These are phyloP conservation scores for Claviceps cyperi DNA, from an alignment of 2,329 filamentous ascomycete genomes.

Conservation along the genomic window DNA sequence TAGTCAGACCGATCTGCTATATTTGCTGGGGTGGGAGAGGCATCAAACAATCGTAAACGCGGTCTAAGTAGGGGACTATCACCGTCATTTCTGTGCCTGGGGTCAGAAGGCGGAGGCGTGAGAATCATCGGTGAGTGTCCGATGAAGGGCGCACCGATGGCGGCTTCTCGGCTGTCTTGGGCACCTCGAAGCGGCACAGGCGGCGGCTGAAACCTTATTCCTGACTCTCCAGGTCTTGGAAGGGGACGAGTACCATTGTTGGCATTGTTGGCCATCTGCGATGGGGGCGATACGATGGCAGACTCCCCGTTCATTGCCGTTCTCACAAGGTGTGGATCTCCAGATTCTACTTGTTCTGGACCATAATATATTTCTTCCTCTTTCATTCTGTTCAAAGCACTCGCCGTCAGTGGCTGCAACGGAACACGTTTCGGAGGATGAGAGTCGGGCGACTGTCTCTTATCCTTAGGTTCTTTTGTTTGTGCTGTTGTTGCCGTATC, in stretches of 20 bases:
- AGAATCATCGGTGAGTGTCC: not conserved
- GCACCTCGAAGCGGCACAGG: not conserved
- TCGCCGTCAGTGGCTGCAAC: constrained; percentile 8
- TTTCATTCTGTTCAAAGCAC: constrained; percentile 9
- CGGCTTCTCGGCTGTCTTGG: not conserved
- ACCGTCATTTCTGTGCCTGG: not conserved
- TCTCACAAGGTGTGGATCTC: not conserved
- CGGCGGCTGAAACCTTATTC: not conserved
- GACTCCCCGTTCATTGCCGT: not conserved
- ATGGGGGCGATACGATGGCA: not conserved
- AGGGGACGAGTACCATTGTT: not conserved
- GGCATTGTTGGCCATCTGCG: not conserved
- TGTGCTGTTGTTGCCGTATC: constrained; percentile 16
- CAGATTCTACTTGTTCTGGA: constrained; percentile 4
- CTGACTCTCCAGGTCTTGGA: not conserved
- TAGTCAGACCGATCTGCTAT: not conserved
- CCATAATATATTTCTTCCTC: constrained; percentile 4
- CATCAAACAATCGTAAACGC: not conserved
- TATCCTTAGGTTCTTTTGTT: not conserved
- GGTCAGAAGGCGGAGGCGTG: constrained; percentile 6
- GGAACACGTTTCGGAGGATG: constrained; percentile 4
- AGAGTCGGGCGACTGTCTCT: not conserved
- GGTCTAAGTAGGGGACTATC: not conserved
- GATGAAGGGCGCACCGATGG: not conserved
- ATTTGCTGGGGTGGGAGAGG: not conserved